Evolutionary conservation across 768 basidiomycete species (phyloP), one percentile per base, ranked within the genome.

Genomic region (Panus rudis): DNA sequence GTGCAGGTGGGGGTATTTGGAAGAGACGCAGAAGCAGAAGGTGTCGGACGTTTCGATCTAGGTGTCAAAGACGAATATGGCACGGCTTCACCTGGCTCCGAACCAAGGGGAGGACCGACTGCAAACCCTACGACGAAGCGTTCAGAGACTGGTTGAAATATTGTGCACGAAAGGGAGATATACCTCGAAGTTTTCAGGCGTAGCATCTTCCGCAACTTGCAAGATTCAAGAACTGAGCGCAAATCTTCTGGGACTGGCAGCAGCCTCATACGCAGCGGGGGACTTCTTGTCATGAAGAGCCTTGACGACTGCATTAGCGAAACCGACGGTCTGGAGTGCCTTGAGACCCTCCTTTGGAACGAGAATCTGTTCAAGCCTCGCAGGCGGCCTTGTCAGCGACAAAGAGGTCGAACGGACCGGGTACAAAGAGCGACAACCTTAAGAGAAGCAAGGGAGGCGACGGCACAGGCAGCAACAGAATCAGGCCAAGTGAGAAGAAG

Each of bases 251-350:
- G 96, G 6, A 99, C 88, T 7, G 73, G 63, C 57, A 88, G 67
- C 41, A 99, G 78, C 59, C 66, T 97, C 88, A 61, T 92, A 90
- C 51, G 84, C 78, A 49, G 83, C 85, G 40, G 91, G 83, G n/a
- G 84, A 88, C 73, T 93, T 96, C 79, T 97, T 97, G 81, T 96
- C 91, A 66, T 72, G 73, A 51, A 96, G 79, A 42, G 90, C 92
- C 73, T 84, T 88, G 64, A 89, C 56, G 50, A 79, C 64, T 54
- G 88, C 84, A 43, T 81, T 81, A 25, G 66, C 67, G 67, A 93
- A 83, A n/a, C 1, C 81, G 48, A 78, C 67, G 49, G 79, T 70
- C n/a, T n/a, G n/a, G n/a, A n/a, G n/a, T n/a, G n/a, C n/a, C n/a
- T n/a, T n/a, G n/a, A n/a, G n/a, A n/a, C n/a, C n/a, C n/a, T n/a